Evolutionary conservation across 495 filamentous ascomycete species (phyloP).

Genomic region (Chaetomidium leptoderma): DNA sequence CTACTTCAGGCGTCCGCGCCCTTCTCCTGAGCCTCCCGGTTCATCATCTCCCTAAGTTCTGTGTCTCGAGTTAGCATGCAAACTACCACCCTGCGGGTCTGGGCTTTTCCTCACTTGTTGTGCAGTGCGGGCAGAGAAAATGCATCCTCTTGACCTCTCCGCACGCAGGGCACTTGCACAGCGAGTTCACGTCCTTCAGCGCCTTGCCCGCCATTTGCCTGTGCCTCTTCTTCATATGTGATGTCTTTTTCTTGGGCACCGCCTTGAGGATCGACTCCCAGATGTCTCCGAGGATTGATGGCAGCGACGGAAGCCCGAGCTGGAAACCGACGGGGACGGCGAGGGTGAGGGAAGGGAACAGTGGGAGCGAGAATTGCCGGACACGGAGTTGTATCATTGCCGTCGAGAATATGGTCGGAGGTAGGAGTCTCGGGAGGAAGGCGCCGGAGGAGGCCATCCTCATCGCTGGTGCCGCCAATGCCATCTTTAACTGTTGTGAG

Average conservation of each 20-base stretch:
- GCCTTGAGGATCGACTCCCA: conserved; percentile 91
- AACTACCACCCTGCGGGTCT: background rate
- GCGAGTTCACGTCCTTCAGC: conserved; percentile 77
- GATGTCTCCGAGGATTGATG: conserved; percentile 61
- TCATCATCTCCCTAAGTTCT: conserved; percentile 38
- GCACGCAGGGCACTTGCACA: conserved; percentile 86
- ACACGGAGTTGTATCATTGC: conserved; percentile 39
- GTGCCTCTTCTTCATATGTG: conserved; percentile 90
- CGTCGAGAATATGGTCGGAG: conserved; percentile 36
- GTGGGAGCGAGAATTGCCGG: conserved; percentile 38
- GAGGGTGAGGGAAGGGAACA: conserved; percentile 48
- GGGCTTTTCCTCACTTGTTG: conserved; percentile 33
- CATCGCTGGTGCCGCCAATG: conserved; percentile 42
- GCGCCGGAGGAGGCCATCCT: conserved; percentile 29
- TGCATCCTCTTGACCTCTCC: conserved; percentile 84
- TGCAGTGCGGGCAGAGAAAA: conserved; percentile 76
- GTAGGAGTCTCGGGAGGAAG: conserved; percentile 38
- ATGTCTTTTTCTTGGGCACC: conserved; percentile 98
- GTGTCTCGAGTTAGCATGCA: conserved; percentile 16
- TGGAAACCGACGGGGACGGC: conserved; percentile 54
- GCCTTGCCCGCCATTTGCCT: conserved; percentile 92
- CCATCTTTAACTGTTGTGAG: conserved; percentile 16
- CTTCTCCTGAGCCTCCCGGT: conserved; percentile 19
- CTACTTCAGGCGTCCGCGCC: background rate
- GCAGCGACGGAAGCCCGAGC: conserved; percentile 49